Base-by-base conservation (phyloP, 768 basidiomycete species). In the Suillus ampliporus region DNA sequence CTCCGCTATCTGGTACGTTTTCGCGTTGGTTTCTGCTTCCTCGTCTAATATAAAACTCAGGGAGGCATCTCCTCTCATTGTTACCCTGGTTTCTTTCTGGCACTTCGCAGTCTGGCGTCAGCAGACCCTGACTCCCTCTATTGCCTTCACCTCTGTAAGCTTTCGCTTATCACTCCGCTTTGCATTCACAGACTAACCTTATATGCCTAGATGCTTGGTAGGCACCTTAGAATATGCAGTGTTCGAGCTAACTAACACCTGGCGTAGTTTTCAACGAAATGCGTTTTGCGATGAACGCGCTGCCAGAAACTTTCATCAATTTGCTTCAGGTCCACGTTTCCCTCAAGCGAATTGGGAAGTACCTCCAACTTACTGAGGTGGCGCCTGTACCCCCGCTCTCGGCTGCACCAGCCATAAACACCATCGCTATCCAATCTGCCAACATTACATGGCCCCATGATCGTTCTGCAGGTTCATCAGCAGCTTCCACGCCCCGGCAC, bases 401-500 rank as follows among this genome's bases (percentile, higher is more conserved):
- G 23, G 73, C 83, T 34, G 85, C 89, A 65, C 80, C 82, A n/a
- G 31, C 19, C 26, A 19, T 35, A 2, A 79, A 82, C 57, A 83
- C 78, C 4, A 88, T 96, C 58, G 82, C 88, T 1, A 84, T 96
- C 67, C 90, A 90, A 71, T 91, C 90, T 11, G 94, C 93, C 43
- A 97, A 93, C 1, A 82, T 94, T 53, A 93, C 94, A 2, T 98
- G 95, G 95, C 92, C 95, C 0, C 88, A 89, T 67, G 92, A 95
- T 65, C 86, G 91, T 40, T 83, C 80, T 61, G 65, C 69, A 2
- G 77, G 83, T 4, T 77, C 88, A 3, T 89, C 89, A 4, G 80
- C 79, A 17, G 80, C 87, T 3, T 77, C 90, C 0, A 95, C 94
- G 0, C 95, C 95, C 10, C 85, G 83, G 63, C 80, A 86, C 64